phyloP scores from a whole-genome alignment of 768 basidiomycete species.

The Leucocoprinus birnbaumii region DNA sequence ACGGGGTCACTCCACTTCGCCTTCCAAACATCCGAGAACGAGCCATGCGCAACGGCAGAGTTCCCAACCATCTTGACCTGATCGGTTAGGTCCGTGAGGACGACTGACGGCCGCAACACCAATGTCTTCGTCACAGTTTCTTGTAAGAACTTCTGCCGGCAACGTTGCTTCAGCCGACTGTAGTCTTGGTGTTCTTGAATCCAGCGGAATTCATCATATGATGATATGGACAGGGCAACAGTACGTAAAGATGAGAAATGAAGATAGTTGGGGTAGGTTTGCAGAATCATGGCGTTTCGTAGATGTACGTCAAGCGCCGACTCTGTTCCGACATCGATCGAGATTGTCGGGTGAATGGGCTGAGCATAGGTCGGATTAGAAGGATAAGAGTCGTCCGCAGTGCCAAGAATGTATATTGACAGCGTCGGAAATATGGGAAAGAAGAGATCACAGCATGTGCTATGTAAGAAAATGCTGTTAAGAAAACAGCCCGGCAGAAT shows the following conservation, averaged over 20 bases:
- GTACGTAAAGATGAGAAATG: slow-evolving; percentile 54
- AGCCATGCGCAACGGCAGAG: slow-evolving; percentile 48
- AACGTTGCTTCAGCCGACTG: slow-evolving; percentile 51
- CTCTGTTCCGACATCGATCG: slow-evolving; percentile 48
- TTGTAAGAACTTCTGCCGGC: slow-evolving; percentile 51
- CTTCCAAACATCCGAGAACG: slow-evolving; percentile 63
- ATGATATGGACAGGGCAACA: slow-evolving; percentile 48
- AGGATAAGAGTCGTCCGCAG: slow-evolving; percentile 17
- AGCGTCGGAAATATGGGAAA: slow-evolving; percentile 55
- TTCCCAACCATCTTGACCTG: slow-evolving; percentile 45
- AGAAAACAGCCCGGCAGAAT: not conserved
- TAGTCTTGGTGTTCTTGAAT: slow-evolving; percentile 53
- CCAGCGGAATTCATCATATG: slow-evolving; percentile 58
- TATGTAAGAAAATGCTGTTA: slow-evolving; percentile 17
- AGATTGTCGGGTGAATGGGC: slow-evolving; percentile 23
- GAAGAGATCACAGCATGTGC: slow-evolving; percentile 46
- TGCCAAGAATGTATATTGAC: slow-evolving; percentile 50
- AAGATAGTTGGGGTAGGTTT: slow-evolving; percentile 44
- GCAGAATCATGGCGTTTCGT: slow-evolving; percentile 56
- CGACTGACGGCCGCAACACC: slow-evolving; percentile 44
- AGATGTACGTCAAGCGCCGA: slow-evolving; percentile 55
- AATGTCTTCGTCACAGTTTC: slow-evolving; percentile 56
- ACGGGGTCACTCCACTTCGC: slow-evolving; percentile 49
- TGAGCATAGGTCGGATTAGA: slow-evolving; percentile 14
- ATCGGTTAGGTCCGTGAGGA: slow-evolving; percentile 54